Evolutionary conservation across 2,329 filamentous ascomycete species (phyloP), one percentile per base, ranked within the genome.

Genomic region (Cladophialophora carrionii): DNA sequence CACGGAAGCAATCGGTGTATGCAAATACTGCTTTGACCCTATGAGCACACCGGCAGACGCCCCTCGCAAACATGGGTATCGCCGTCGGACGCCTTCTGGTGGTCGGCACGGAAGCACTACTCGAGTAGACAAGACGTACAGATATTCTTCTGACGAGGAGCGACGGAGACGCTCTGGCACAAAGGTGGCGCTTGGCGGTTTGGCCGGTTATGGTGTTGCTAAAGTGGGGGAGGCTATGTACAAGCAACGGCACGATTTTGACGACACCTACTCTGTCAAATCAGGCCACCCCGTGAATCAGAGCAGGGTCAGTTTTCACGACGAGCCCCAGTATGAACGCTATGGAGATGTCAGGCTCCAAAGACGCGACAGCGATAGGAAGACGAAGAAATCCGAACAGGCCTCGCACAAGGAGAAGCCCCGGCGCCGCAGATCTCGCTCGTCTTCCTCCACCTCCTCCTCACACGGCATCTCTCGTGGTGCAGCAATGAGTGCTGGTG

Each of bases 1-100:
- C 71, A 88, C 86, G 1, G 85, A 89, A 74, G 83, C 84, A 65
- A 88, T 88, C 70, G 87, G 87, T 24, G 83, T 88, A 2, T 89
- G 87, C 76, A 86, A 83, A 68, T 79, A 87, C 70, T 89, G 87
- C 73, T 89, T 89, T 71, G 85, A 88, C 65, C 86, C 86, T 6
- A 80, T 82, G 8, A 84, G 83, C 17, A 82, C 79, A 3, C 81
- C 83, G 2, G 73, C 77, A 65, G 82, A 88, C 72, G 87, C 86
- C 0, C 87, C 87, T 5, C 80, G 87, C 59, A 84, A 83, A 68
- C 87, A 89, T 71, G 78, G 87, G 70, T 85, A 85, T 64, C 69
- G 73, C 2, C 71, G 72, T 22, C 63, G 64, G 20, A 53, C 49
- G 10, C 65, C 74, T 67, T 60, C 66, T 12, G 63, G 65, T 32